Conservation (phyloP, 805 yeast species). For the Yarrowia sp. region DNA sequence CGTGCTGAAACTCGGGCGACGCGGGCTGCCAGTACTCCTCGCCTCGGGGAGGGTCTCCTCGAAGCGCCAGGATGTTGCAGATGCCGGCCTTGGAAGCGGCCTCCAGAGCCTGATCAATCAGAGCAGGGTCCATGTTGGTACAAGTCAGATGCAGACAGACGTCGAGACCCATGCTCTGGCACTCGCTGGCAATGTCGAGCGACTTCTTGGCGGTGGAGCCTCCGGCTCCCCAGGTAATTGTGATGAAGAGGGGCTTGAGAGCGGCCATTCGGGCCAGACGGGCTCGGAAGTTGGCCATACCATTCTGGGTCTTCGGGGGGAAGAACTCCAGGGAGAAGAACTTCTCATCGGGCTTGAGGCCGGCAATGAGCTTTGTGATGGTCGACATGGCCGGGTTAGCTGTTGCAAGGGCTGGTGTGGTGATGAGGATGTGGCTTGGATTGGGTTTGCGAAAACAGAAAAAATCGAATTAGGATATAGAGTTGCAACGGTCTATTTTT, state of each 20-base stretch:
- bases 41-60: slow-evolving; percentile 95
- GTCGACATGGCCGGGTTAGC: slow-evolving; percentile 20
- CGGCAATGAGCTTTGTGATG: slow-evolving; percentile 41
- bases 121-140: slow-evolving; percentile 77
- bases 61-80: slow-evolving; percentile 80
- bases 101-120: slow-evolving; percentile 75
- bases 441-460: slow-evolving; percentile 8
- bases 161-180: slow-evolving; percentile 74
- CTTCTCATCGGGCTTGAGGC: slow-evolving; percentile 51
- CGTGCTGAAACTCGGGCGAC: slow-evolving; percentile 64
- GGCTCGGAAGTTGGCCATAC: slow-evolving; percentile 77
- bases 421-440: background rate
- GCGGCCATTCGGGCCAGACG: slow-evolving; percentile 87
- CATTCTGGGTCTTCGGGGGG: slow-evolving; percentile 93
- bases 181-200: slow-evolving; percentile 72
- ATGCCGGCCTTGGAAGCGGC: slow-evolving; percentile 76
- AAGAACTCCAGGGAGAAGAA: slow-evolving; percentile 91
- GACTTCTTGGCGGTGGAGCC: slow-evolving; percentile 90
- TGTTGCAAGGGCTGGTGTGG: background rate
- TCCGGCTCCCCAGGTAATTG: slow-evolving; percentile 99
- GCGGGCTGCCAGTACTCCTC: slow-evolving; percentile 54
- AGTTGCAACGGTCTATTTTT: slow-evolving; percentile 7
- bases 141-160: slow-evolving; percentile 95
- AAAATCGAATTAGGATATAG: background rate
- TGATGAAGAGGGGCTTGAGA: slow-evolving; percentile 82